Conservation (phyloP, 768 basidiomycete genomes). For the Kwoniella mangroviensis region DNA sequence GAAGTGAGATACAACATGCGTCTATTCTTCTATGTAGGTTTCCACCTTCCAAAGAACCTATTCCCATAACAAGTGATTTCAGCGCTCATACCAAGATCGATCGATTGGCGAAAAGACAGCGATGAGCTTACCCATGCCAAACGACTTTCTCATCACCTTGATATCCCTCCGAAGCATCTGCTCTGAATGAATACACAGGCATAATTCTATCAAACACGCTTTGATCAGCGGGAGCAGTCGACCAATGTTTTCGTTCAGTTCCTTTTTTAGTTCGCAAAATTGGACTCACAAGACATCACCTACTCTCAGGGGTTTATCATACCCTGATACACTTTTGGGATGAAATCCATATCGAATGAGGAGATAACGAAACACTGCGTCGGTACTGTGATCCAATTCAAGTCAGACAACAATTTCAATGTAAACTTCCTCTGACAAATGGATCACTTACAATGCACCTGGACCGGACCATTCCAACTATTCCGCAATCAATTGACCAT, state of each 20-base stretch:
- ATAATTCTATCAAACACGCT: slow-evolving; percentile 24
- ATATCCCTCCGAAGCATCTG: slow-evolving; percentile 36
- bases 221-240: too few relatives aligned
- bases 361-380: slow-evolving; percentile 40
- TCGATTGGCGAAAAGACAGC: background rate
- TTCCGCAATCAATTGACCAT: background rate
- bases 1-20: background rate
- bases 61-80: background rate
- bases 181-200: slow-evolving; percentile 37
- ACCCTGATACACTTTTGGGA: slow-evolving; percentile 17
- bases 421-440: too few relatives aligned
- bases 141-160: slow-evolving; percentile 33
- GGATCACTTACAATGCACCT: slow-evolving; percentile 34
- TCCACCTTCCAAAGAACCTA: slow-evolving; percentile 29
- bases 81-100: background rate
- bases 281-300: slow-evolving; percentile 36
- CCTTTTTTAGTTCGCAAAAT: background rate
- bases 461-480: slow-evolving; percentile 39
- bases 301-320: slow-evolving; percentile 25
- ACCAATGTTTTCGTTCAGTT: background rate
- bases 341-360: slow-evolving; percentile 34
- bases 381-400: slow-evolving; percentile 20
- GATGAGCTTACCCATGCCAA: slow-evolving; percentile 35
- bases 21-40: background rate
- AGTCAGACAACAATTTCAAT: slow-evolving; percentile 19